Conservation (phyloP, 176 grass and related monocot species). For the Carex pumila region DNA sequence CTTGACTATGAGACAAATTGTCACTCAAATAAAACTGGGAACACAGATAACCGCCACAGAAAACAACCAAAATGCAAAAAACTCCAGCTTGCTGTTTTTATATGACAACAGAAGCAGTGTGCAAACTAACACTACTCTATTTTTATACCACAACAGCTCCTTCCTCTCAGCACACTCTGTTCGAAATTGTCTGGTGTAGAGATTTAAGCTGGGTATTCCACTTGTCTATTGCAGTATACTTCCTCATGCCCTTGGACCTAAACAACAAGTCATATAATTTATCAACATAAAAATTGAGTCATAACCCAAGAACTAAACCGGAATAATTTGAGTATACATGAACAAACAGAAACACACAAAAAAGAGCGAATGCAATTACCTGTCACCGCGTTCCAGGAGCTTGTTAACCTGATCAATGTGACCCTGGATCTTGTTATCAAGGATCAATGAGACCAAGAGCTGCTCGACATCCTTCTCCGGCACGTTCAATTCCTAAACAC, state of each 20-base stretch:
- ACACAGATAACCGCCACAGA: background rate
- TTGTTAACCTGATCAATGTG: constrained; percentile 99
- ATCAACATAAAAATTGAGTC: background rate
- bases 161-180: constrained; percentile 57
- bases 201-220: constrained; percentile 91
- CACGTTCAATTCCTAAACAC: constrained; percentile 77
- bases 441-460: constrained; percentile 85
- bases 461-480: constrained; percentile 99
- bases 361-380: constrained; percentile 25
- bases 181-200: constrained; percentile 71
- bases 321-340: background rate
- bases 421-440: constrained; percentile 91
- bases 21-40: background rate
- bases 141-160: background rate
- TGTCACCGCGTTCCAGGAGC: constrained; percentile 78
- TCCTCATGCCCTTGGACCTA: constrained; percentile 91
- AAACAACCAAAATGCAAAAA: constrained; percentile 9
- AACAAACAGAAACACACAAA: background rate
- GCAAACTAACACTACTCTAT: background rate
- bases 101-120: background rate
- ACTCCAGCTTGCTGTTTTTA: background rate
- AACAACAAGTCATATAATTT: constrained; percentile 13
- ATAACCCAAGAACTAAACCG: background rate
- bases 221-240: constrained; percentile 87
- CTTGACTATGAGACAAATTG: background rate